phyloP scores from a whole-genome alignment of 192 early-diverging fungal genomes.

The Coemansia sp. region DNA sequence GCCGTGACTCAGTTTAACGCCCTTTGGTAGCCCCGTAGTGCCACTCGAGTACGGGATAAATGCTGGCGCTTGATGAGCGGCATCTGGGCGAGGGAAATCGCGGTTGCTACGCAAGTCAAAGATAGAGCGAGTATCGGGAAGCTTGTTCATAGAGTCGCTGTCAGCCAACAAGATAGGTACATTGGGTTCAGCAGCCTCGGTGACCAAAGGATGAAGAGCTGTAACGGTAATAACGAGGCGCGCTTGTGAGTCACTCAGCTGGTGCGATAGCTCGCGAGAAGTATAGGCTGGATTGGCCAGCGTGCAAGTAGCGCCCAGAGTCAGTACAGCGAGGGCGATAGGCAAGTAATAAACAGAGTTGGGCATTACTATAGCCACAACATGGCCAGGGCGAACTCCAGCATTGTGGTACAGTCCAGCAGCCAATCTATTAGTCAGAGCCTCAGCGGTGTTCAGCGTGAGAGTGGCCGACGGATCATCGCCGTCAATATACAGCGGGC shows the following conservation, averaged over 20 bases:
- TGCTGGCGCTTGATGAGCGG: background rate
- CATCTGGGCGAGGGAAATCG: background rate
- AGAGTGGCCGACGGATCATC: background rate
- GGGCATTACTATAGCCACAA: slow-evolving; percentile 57
- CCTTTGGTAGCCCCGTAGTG: slow-evolving; percentile 68
- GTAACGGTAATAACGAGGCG: slow-evolving; percentile 63
- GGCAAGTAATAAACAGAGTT: slow-evolving; percentile 64
- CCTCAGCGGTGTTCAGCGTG: slow-evolving; percentile 23
- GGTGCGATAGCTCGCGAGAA: slow-evolving; percentile 73
- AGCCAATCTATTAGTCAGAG: slow-evolving; percentile 9
- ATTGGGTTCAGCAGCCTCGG: slow-evolving; percentile 16
- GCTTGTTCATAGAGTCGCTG: background rate
- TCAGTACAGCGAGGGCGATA: slow-evolving; percentile 63
- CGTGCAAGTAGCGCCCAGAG: slow-evolving; percentile 67
- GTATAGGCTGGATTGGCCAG: slow-evolving; percentile 84
- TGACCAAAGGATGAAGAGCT: slow-evolving; percentile 18
- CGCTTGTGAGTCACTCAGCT: slow-evolving; percentile 72
- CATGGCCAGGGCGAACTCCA: slow-evolving; percentile 69
- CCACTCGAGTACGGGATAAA: slow-evolving; percentile 38
- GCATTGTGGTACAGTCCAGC: slow-evolving; percentile 44
- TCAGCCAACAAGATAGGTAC: slow-evolving; percentile 37
- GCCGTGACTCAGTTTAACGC: slow-evolving; percentile 74
- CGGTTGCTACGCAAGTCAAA: slow-evolving; percentile 8
- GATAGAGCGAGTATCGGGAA: background rate
- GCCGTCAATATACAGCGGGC: slow-evolving; percentile 26